Conservation (phyloP, 805 yeast species). For the Candida patagonica region DNA sequence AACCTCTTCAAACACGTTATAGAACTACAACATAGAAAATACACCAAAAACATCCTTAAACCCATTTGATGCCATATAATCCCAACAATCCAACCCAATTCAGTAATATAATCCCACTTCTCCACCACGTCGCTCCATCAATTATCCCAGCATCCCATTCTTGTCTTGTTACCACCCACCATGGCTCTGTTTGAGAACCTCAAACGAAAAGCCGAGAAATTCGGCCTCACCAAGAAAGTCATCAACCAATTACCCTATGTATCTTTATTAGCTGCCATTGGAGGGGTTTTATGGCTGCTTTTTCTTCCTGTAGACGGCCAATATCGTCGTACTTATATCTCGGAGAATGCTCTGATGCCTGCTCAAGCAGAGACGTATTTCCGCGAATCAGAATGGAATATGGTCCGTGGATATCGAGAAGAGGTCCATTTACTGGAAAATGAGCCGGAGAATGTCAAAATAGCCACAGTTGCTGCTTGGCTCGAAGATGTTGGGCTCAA, state of each 20-base stretch:
- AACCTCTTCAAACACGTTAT: too few relatives aligned
- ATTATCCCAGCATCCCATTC: too few relatives aligned
- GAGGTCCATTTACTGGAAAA: conserved; percentile 37
- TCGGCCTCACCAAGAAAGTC: conserved; percentile 22
- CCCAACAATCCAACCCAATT: too few relatives aligned
- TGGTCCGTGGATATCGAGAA: conserved; percentile 73
- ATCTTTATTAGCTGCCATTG: conserved; percentile 21
- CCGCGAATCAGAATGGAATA: conserved; percentile 91
- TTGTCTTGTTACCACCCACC: background rate
- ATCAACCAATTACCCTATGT: conserved; percentile 21
- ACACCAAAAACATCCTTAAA: too few relatives aligned
- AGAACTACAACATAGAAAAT: too few relatives aligned
- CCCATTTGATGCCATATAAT: too few relatives aligned
- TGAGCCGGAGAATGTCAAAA: conserved; percentile 28
- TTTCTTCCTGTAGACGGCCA: conserved; percentile 73
- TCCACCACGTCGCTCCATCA: too few relatives aligned
- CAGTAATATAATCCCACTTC: too few relatives aligned
- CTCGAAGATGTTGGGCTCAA: conserved; percentile 64
- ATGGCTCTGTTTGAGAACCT: conserved; percentile 31
- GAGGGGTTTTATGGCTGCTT: conserved; percentile 49
- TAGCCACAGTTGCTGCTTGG: conserved; percentile 46
- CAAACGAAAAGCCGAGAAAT: conserved; percentile 20
- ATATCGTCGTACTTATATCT: conserved; percentile 72
- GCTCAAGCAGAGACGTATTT: conserved; percentile 89
- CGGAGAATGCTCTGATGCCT: conserved; percentile 96